phyloP scores from a whole-genome alignment of 1,284 basidiomycete genomes.

The Trametes pubescens region DNA sequence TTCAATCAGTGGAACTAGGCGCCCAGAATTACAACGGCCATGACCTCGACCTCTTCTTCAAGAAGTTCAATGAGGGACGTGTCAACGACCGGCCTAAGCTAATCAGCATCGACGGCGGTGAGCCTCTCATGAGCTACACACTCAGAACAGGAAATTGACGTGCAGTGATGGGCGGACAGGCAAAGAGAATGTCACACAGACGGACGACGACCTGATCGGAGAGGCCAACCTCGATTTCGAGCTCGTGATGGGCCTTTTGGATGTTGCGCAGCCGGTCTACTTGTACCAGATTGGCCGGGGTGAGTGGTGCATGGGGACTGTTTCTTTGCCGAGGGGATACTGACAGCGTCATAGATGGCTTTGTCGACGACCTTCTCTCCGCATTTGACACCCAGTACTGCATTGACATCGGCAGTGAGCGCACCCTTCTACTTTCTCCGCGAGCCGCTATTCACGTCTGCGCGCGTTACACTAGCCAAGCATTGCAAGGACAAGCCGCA shows the following conservation, averaged over 20 bases:
- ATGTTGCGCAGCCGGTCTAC: conserved; percentile 44
- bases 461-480: not conserved
- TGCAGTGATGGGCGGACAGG: conserved; percentile 5
- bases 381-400: conserved; percentile 31
- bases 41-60: conserved; percentile 55
- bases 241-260: conserved; percentile 30
- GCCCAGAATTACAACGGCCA: conserved; percentile 45
- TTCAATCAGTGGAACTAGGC: not conserved
- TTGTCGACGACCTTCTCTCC: conserved; percentile 27
- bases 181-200: conserved; percentile 15
- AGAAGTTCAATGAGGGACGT: conserved; percentile 43
- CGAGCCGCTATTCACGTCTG: not conserved
- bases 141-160: not conserved
- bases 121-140: conserved; percentile 5
- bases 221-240: conserved; percentile 52
- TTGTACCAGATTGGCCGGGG: conserved; percentile 57
- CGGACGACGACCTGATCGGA: conserved; percentile 49
- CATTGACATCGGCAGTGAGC: conserved; percentile 24
- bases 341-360: conserved; percentile 15
- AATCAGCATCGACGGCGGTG: conserved; percentile 54
- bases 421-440: not conserved
- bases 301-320: not conserved
- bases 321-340: too few species aligned
- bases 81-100: conserved; percentile 40
- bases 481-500: conserved; percentile 29